A percentile compares a stretch with the other conserved stretches of the same genome.
These are phyloP conservation scores for Lichenothelia convexa DNA, from an alignment of 495 filamentous ascomycete genomes.

Conservation along the genomic window DNA sequence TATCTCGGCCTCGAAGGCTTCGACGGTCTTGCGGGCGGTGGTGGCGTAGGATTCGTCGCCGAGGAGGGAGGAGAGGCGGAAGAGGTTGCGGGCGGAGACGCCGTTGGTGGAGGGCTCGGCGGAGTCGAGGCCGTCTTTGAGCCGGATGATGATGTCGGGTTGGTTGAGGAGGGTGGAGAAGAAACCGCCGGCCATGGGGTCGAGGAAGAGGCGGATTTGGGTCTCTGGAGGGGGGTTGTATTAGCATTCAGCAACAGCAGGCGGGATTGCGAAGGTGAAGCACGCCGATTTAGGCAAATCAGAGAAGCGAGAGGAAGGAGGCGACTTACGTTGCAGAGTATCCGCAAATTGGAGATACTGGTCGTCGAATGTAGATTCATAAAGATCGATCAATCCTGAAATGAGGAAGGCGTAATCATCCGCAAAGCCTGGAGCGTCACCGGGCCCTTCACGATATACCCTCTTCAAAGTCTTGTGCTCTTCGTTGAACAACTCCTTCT, in stretches of 20 bases:
- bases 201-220: slow-evolving; percentile 26
- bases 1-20: slow-evolving; percentile 76
- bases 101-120: slow-evolving; percentile 81
- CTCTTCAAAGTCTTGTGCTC: slow-evolving; percentile 44
- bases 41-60: slow-evolving; percentile 42
- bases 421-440: slow-evolving; percentile 61
- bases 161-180: slow-evolving; percentile 59
- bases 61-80: slow-evolving; percentile 55
- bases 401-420: slow-evolving; percentile 93
- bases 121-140: slow-evolving; percentile 88
- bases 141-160: slow-evolving; percentile 60
- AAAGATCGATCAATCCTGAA: slow-evolving; percentile 67
- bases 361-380: slow-evolving; percentile 72
- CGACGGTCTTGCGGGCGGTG: slow-evolving; percentile 53
- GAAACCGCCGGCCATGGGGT: slow-evolving; percentile 45
- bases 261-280: slow-evolving; percentile 8
- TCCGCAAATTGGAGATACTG: slow-evolving; percentile 69
- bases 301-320: slow-evolving; percentile 24
- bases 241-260: slow-evolving; percentile 18
- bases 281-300: neutral
- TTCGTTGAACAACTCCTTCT: slow-evolving; percentile 54
- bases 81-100: slow-evolving; percentile 63
- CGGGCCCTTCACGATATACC: slow-evolving; percentile 57
- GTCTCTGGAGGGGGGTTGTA: too few relatives aligned
- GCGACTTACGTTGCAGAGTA: slow-evolving; percentile 60